Percentiles rank a stretch among this genome's conserved stretches.
These are phyloP conservation scores for Tetracladium setigerum DNA, from an alignment of 495 filamentous ascomycete species.

Conservation along the genomic window DNA sequence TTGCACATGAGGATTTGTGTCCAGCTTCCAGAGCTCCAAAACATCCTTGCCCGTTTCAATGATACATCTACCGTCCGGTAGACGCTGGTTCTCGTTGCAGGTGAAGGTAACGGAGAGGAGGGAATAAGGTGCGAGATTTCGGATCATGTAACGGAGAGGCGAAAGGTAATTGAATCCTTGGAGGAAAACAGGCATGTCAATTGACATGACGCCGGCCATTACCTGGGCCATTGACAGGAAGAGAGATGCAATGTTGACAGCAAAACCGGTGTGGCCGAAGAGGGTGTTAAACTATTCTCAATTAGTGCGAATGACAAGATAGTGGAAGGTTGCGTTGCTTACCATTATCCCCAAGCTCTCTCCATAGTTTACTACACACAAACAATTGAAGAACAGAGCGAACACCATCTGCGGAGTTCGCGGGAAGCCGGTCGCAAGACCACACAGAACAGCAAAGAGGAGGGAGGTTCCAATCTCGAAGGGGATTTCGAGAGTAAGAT, in stretches of 20 bases:
- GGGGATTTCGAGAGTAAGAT: slow-evolving; percentile 59
- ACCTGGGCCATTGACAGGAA: slow-evolving; percentile 56
- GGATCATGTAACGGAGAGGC: slow-evolving; percentile 58
- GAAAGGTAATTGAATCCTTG: slow-evolving; percentile 61
- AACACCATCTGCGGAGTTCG: slow-evolving; percentile 56
- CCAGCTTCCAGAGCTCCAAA: slow-evolving; percentile 53
- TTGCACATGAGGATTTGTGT: slow-evolving; percentile 45
- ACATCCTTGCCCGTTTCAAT: slow-evolving; percentile 56
- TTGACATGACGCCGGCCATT: slow-evolving; percentile 61
- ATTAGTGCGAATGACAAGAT: background rate
- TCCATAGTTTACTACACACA: slow-evolving; percentile 64
- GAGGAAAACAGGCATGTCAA: slow-evolving; percentile 57
- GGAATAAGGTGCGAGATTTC: slow-evolving; percentile 53
- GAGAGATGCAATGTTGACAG: slow-evolving; percentile 58
- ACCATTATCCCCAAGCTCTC: slow-evolving; percentile 67
- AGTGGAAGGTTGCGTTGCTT: too few species aligned
- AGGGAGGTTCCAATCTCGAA: slow-evolving; percentile 58
- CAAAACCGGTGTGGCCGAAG: slow-evolving; percentile 66
- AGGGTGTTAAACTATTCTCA: slow-evolving; percentile 54
- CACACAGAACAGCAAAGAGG: slow-evolving; percentile 53
- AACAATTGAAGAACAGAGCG: slow-evolving; percentile 56
- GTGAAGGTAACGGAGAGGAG: slow-evolving; percentile 48
- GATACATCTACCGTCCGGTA: slow-evolving; percentile 50
- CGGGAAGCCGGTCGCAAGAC: slow-evolving; percentile 53
- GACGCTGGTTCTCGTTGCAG: slow-evolving; percentile 45